Conservation (phyloP, 805 yeast species). For the Candida ficus region DNA sequence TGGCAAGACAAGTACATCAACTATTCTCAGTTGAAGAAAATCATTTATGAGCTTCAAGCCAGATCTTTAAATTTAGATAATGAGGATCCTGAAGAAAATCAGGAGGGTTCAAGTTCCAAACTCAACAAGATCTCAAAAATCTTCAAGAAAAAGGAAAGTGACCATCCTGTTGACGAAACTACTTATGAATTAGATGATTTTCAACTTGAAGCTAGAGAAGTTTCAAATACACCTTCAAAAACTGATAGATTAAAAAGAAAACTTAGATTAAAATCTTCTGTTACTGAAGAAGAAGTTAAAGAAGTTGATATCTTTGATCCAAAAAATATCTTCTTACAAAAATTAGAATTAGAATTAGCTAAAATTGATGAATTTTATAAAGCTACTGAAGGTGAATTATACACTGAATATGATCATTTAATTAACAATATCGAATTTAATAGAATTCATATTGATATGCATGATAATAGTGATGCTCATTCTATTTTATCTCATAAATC, state of each 20-base stretch:
- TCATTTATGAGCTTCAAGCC: slow-evolving; percentile 50
- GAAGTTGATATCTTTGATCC: slow-evolving; percentile 27
- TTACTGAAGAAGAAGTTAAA: background rate
- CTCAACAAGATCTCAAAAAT: slow-evolving; percentile 9
- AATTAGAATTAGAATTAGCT: slow-evolving; percentile 41
- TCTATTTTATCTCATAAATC: slow-evolving; percentile 21
- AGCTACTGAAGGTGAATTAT: slow-evolving; percentile 41
- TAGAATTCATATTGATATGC: slow-evolving; percentile 20
- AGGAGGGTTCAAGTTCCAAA: background rate
- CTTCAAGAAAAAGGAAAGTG: slow-evolving; percentile 1
- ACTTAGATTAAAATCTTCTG: background rate
- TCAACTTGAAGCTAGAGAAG: background rate
- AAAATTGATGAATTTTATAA: slow-evolving; percentile 51
- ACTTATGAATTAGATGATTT: slow-evolving; percentile 25
- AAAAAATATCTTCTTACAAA: slow-evolving; percentile 39
- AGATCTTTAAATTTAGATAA: slow-evolving; percentile 21
- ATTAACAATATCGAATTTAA: slow-evolving; percentile 42
- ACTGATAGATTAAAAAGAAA: background rate
- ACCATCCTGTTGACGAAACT: background rate
- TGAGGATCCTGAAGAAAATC: slow-evolving; percentile 7
- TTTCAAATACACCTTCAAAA: background rate
- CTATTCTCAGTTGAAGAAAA: slow-evolving; percentile 53
- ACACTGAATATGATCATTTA: slow-evolving; percentile 39
- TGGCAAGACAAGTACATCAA: slow-evolving; percentile 83
- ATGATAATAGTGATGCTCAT: slow-evolving; percentile 20